Conservation (phyloP, 2,329 filamentous ascomycete species). For the Didymella keratinophila region DNA sequence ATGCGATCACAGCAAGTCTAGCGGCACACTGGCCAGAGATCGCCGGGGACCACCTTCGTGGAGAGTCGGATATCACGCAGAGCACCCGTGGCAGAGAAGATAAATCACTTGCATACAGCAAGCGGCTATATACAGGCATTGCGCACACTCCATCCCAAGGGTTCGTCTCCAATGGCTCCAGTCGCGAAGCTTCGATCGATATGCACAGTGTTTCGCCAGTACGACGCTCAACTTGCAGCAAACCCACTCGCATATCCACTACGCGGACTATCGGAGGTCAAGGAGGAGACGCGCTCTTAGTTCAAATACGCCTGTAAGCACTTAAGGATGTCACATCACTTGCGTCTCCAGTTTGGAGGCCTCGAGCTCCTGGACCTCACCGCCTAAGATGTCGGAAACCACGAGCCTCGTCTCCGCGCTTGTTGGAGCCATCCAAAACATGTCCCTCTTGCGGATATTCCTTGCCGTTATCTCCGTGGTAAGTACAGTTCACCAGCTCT, state of each 20-base stretch:
- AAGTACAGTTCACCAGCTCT: not conserved
- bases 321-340: not conserved
- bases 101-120: not conserved
- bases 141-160: not conserved
- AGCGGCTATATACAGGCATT: not conserved
- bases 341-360: not conserved
- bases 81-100: not conserved
- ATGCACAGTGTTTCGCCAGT: not conserved
- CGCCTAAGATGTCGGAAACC: not conserved
- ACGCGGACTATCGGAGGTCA: not conserved
- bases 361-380: not conserved
- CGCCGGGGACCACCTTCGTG: not conserved
- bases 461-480: not conserved
- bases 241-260: not conserved
- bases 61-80: not conserved
- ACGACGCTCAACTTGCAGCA: not conserved
- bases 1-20: not conserved
- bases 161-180: not conserved
- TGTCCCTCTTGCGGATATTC: not conserved
- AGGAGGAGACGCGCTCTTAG: not conserved
- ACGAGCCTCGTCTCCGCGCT: not conserved
- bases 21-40: not conserved
- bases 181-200: not conserved
- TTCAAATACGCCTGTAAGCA: not conserved
- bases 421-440: not conserved